Base-by-base conservation (phyloP, 2,329 filamentous ascomycete species). In the Diaporthe destruens region DNA sequence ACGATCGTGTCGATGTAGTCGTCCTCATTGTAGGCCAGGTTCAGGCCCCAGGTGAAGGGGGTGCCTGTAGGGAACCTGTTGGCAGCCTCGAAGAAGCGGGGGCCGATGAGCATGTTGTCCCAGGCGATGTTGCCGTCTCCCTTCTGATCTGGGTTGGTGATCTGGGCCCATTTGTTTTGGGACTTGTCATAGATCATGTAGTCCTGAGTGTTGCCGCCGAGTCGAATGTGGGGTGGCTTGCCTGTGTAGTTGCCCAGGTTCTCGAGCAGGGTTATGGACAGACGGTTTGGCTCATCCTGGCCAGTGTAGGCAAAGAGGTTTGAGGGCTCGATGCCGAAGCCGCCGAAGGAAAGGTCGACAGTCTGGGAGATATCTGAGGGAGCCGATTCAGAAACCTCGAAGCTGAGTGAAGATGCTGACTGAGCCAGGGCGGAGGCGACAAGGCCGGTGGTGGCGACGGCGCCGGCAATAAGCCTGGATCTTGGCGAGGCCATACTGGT, bases 241-340 rank as follows among this genome's bases (percentile, higher is more conserved):
- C 86, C 86, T 1, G 85, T 81, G 75, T 86, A 87, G 75, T 83
- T 82, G 65, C 83, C 83, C 53, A 88, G 81, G 77, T 87, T 87
- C 74, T 83, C 79, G 18, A 88, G 77, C 36, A 87, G 80, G 74
- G 86, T 85, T n/a, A 85, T 76, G 20, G 85, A 84, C 39, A 87
- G 77, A 12, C 78, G 56, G 76, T 88, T 88, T 23, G 83, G 75
- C 7, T 78, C 72, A 25, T 80, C 80, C 44, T 77, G 77, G 71
- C 86, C 86, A 16, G 84, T 86, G 77, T 86, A 88, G 66, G 85
- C 85, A 78, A 85, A 87, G 9, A 88, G 80, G 74, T 87, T 87
- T 25, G 85, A 86, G 34, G 86, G 83, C 79, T 88, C 86, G 74
- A 87, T 87, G 56, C 86, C 85, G 72, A 87, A 86, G 71, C 85